Base-by-base conservation (phyloP, 1,284 basidiomycete species). In the Puccinia polysora region DNA sequence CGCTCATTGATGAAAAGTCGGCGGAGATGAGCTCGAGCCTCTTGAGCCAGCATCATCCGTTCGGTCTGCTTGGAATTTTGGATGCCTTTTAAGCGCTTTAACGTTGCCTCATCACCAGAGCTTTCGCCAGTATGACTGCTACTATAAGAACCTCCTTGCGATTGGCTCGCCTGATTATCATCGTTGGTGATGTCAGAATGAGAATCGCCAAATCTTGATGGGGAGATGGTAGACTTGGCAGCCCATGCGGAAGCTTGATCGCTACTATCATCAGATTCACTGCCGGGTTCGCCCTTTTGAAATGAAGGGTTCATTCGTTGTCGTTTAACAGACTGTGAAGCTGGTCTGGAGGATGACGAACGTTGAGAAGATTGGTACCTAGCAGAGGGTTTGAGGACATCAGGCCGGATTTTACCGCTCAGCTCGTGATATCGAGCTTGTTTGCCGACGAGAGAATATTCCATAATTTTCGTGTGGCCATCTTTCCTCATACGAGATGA, bases 1-100 rank as follows among this genome's bases (percentile, higher is more conserved):
- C 84, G 78, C 80, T 97, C 96, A 76, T 92, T 92, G 59, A 82
- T 78, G 83, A 98, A 98, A 25, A 98, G 84, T 28, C 87, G 85
- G 36, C 92, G 89, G 64, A 99, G 85, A 80, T 98, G 94, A 28
- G 89, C 90, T 69, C 94, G 89, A 77, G 91, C 94, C 82, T 98
- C 96, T 78, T 89, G 89, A 14, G 93, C 86, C 1, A 91, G 84
- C 79, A 98, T 84, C 63, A 97, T 88, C 50, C 93, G 88, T 81
- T 97, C 95, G 77, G 89, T 88, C 40, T 90, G 85, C 45, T 75
- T 50, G n/a, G n/a, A n/a, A n/a, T n/a, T n/a, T n/a, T n/a, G 88
- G 89, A 67, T 89, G 85, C 28, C 36, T 30, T 65, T 81, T n/a
- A n/a, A n/a, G n/a, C n/a, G n/a, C n/a, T n/a, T n/a, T n/a, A n/a